Evolutionary conservation across 352 stramenopile species (phyloP).

Genomic region (Phytophthora vignae): DNA sequence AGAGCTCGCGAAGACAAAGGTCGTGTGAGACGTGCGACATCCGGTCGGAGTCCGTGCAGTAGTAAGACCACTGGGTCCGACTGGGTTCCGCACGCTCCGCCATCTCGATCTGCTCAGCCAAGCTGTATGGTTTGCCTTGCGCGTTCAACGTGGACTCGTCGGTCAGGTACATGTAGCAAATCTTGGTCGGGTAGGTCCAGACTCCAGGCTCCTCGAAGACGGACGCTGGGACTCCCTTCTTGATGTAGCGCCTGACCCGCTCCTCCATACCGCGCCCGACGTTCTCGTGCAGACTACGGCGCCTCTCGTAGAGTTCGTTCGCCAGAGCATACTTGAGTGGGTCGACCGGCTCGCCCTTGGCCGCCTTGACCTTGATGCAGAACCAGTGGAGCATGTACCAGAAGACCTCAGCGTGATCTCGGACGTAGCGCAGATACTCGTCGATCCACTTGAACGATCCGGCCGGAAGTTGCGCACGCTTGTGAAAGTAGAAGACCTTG

Average conservation of each 20-base stretch:
- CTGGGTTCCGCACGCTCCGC: no score
- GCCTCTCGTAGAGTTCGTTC: neutral
- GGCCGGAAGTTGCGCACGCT: neutral
- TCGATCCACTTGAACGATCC: no score
- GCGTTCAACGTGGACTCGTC: no score
- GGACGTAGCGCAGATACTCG: neutral
- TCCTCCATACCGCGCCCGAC: neutral
- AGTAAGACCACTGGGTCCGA: no score
- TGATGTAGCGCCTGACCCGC: neutral
- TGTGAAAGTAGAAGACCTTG: conserved; percentile 8
- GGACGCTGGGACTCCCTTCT: neutral
- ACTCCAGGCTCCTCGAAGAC: conserved; percentile 1
- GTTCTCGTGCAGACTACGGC: neutral
- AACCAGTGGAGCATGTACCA: conserved; percentile 12
- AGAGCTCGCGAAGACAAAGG: no score
- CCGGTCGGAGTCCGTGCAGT: no score
- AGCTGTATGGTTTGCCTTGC: no score
- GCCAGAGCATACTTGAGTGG: neutral
- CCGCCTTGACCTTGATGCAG: neutral
- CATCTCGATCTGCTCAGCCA: no score
- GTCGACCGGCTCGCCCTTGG: neutral
- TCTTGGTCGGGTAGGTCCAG: neutral
- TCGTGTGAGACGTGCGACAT: no score
- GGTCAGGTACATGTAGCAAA: neutral
- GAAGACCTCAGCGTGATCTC: neutral